These are phyloP conservation scores for Paramecium octaurelia DNA, from an alignment of 73 alveolate genomes.

Conservation along the genomic window DNA sequence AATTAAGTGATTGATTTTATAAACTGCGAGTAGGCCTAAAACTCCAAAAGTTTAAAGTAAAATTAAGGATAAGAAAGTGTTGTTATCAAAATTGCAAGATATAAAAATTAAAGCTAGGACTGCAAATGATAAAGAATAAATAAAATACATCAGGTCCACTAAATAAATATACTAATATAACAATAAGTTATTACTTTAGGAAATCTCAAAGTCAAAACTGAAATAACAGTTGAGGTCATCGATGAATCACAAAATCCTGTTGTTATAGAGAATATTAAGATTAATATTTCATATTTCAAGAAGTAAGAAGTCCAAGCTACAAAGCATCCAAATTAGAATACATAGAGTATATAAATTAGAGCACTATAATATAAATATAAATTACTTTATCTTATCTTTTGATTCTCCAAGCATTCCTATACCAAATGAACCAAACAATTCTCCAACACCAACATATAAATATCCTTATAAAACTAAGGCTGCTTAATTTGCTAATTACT, in stretches of 20 bases:
- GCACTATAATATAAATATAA: background rate
- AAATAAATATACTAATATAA: background rate
- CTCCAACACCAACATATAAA: constrained; percentile 29
- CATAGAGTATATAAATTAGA: background rate
- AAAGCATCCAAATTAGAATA: constrained; percentile 7
- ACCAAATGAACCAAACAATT: background rate
- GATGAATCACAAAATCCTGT: constrained; percentile 5
- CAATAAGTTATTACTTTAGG: background rate
- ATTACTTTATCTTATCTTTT: constrained; percentile 5
- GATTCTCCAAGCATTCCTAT: constrained; percentile 23
- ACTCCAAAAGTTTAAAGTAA: background rate
- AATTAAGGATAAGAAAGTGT: background rate
- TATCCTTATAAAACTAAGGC: background rate
- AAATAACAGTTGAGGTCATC: background rate
- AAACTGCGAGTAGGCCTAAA: background rate
- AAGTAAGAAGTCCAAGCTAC: background rate
- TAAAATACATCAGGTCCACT: constrained; percentile 11
- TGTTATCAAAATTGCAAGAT: background rate
- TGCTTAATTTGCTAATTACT: background rate
- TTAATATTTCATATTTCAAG: background rate
- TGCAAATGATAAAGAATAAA: background rate
- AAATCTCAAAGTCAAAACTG: background rate
- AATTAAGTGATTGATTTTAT: background rate
- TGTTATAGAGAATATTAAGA: background rate
- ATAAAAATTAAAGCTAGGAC: background rate